Conservation (phyloP, 495 filamentous ascomycete species). For the Hypoxylon trugodes region DNA sequence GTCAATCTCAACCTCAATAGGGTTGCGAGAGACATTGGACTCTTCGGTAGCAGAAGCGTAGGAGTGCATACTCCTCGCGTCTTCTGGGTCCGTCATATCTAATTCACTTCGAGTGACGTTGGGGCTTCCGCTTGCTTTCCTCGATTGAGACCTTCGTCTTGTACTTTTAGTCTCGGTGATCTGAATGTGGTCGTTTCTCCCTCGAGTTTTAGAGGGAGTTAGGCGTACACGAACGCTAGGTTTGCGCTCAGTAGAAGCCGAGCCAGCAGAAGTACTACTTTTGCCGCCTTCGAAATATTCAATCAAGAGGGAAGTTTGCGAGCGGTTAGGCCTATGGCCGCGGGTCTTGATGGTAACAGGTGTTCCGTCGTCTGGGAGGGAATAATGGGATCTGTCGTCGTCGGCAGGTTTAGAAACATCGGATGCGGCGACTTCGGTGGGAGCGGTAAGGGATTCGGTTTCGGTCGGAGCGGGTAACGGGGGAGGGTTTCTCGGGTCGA, state of each 20-base stretch:
- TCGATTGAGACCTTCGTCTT: slow-evolving; percentile 65
- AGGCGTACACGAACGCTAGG: slow-evolving; percentile 96
- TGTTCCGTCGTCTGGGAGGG: slow-evolving; percentile 94
- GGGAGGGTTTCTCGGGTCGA: slow-evolving; percentile 69
- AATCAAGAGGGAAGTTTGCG: slow-evolving; percentile 93
- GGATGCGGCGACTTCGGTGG: slow-evolving; percentile 68
- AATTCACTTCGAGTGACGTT: slow-evolving; percentile 61
- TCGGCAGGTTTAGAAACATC: slow-evolving; percentile 85
- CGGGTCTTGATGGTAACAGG: slow-evolving; percentile 86
- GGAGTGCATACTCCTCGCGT: slow-evolving; percentile 62
- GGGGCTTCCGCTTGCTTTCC: slow-evolving; percentile 68
- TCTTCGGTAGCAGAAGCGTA: slow-evolving; percentile 80
- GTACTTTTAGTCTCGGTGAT: slow-evolving; percentile 75
- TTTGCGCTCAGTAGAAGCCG: slow-evolving; percentile 56
- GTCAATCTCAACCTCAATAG: slow-evolving; percentile 87
- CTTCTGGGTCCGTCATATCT: slow-evolving; percentile 54
- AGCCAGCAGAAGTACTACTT: slow-evolving; percentile 55
- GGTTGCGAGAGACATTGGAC: slow-evolving; percentile 72
- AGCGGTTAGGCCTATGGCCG: slow-evolving; percentile 68
- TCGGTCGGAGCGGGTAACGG: slow-evolving; percentile 82
- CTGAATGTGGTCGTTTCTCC: slow-evolving; percentile 76
- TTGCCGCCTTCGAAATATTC: slow-evolving; percentile 97
- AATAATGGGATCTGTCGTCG: slow-evolving; percentile 71
- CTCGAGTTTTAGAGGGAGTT: slow-evolving; percentile 73
- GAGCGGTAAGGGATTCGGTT: slow-evolving; percentile 68